phyloP scores from a whole-genome alignment of 345 rosid genomes.

The Populus tremula region DNA sequence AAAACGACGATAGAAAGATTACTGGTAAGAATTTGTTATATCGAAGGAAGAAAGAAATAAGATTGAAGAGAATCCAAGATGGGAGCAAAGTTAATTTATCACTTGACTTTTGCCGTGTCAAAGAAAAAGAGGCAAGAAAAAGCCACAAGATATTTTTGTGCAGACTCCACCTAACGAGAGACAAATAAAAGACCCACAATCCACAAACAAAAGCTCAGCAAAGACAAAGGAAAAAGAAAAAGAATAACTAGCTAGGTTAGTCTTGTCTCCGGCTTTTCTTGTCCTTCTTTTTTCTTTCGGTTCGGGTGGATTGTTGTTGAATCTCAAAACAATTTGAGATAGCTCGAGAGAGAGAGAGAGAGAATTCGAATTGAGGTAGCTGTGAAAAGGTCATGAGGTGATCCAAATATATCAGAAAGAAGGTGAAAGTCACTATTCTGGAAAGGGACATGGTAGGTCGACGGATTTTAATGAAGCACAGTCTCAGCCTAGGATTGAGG shows the following conservation, averaged over 20 bases:
- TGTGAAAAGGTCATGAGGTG: constrained; percentile 57
- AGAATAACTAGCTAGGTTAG: constrained; percentile 9
- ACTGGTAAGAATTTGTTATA: not conserved
- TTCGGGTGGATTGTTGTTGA: constrained; percentile 23
- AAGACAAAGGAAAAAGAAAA: not conserved
- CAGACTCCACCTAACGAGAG: not conserved
- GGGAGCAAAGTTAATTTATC: not conserved
- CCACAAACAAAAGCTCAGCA: not conserved
- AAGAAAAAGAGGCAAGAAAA: not conserved
- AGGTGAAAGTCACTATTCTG: constrained; percentile 30
- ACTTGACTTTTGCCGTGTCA: not conserved
- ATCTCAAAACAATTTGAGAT: constrained; percentile 7
- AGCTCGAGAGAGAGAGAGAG: not conserved
- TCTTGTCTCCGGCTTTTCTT: constrained; percentile 2
- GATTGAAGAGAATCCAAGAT: not conserved
- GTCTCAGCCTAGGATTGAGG: constrained; percentile 10
- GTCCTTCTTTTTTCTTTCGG: not conserved
- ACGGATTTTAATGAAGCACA: not conserved
- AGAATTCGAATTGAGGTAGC: constrained; percentile 13
- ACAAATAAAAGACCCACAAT: not conserved
- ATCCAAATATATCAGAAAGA: constrained; percentile 47
- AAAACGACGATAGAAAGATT: not conserved
- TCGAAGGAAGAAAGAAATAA: not conserved
- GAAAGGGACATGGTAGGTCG: not conserved
- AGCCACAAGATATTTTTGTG: not conserved